These are phyloP conservation scores for Magnusiomyces tetraspermus DNA, from an alignment of 1,139 yeast species.

Conservation along the genomic window DNA sequence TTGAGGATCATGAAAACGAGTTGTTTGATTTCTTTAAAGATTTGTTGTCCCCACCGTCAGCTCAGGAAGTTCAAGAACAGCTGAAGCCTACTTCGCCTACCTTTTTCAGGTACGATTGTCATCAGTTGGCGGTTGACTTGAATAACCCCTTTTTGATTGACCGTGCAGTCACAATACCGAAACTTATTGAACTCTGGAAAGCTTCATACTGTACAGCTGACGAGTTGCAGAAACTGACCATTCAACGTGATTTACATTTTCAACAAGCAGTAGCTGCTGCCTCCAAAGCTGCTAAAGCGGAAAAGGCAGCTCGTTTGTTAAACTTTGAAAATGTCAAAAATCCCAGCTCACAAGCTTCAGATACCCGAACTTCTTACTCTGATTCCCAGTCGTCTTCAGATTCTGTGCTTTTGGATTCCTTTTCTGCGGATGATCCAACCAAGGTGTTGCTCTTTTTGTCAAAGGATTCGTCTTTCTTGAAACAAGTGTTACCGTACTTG, in stretches of 20 bases:
- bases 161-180: not conserved
- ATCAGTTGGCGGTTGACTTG: conserved; percentile 1
- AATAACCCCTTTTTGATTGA: conserved; percentile 4
- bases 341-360: not conserved
- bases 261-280: not conserved
- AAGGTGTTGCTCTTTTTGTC: not conserved
- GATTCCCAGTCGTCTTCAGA: not conserved
- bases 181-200: conserved; percentile 5
- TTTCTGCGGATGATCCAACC: not conserved
- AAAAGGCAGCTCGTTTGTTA: not conserved
- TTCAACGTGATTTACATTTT: not conserved
- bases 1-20: conserved; percentile 49
- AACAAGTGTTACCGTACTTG: not conserved
- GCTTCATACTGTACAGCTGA: conserved; percentile 5
- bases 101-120: not conserved
- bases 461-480: not conserved
- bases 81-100: no score
- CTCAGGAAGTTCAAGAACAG: not conserved
- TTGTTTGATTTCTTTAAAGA: conserved; percentile 59
- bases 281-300: not conserved
- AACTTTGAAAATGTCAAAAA: not conserved
- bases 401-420: not conserved
- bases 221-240: not conserved
- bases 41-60: conserved; percentile 29
- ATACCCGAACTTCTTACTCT: not conserved